phyloP scores from a whole-genome alignment of 1,139 yeast genomes.

The Petasospora fabianii region DNA sequence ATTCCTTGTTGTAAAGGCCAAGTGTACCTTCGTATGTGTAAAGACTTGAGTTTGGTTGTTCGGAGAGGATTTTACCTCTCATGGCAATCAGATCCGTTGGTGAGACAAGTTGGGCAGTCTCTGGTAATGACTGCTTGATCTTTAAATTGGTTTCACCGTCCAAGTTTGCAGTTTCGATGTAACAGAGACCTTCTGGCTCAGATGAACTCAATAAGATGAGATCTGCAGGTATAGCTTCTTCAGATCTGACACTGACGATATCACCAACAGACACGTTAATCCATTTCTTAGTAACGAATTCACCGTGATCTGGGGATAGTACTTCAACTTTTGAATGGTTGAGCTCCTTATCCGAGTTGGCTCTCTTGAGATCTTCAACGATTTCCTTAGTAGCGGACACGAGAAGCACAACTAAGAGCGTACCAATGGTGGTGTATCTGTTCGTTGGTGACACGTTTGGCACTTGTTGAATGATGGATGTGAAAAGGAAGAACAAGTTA shows the following conservation, averaged over 20 bases:
- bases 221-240: slow-evolving; percentile 95
- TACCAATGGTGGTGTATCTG: slow-evolving; percentile 92
- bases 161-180: slow-evolving; percentile 93
- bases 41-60: slow-evolving; percentile 90
- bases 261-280: slow-evolving; percentile 89
- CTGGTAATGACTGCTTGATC: slow-evolving; percentile 82
- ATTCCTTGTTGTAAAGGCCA: slow-evolving; percentile 50
- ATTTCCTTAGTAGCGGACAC: slow-evolving; percentile 93
- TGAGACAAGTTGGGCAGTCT: slow-evolving; percentile 71
- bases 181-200: slow-evolving; percentile 97
- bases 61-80: slow-evolving; percentile 65
- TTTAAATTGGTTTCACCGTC: slow-evolving; percentile 98
- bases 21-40: slow-evolving; percentile 95
- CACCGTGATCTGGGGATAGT: slow-evolving; percentile 56
- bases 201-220: slow-evolving; percentile 79
- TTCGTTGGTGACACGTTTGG: slow-evolving; percentile 97
- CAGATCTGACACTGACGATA: slow-evolving; percentile 77
- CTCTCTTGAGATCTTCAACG: slow-evolving; percentile 86
- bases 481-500: slow-evolving; percentile 86
- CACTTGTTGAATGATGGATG: slow-evolving; percentile 93
- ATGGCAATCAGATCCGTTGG: slow-evolving; percentile 56
- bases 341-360: slow-evolving; percentile 82
- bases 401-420: slow-evolving; percentile 73
- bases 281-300: slow-evolving; percentile 72
- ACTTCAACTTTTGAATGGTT: slow-evolving; percentile 77